phyloP scores from a whole-genome alignment of 2,329 filamentous ascomycete genomes.

The Pseudocercospora crystallina region DNA sequence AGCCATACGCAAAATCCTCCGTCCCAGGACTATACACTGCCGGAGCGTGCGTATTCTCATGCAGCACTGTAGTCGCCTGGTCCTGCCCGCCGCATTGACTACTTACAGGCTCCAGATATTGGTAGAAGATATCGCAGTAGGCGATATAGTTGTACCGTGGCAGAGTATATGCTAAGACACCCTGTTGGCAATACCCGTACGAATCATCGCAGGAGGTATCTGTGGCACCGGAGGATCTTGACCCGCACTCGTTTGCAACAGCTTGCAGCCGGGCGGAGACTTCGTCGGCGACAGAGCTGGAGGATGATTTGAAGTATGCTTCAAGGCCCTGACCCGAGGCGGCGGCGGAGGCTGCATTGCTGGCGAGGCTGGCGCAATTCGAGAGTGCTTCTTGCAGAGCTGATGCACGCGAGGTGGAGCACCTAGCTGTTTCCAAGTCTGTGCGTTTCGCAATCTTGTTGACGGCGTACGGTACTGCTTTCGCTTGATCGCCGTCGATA shows the following conservation, averaged over 20 bases:
- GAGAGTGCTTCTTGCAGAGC: constrained; percentile 53
- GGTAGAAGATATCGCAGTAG: constrained; percentile 64
- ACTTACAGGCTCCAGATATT: constrained; percentile 50
- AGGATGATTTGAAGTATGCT: constrained; percentile 65
- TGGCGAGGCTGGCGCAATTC: constrained; percentile 57
- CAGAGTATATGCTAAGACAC: constrained; percentile 63
- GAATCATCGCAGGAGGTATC: constrained; percentile 61
- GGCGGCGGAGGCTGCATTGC: constrained; percentile 53
- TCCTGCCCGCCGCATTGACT: constrained; percentile 62
- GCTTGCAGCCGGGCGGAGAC: constrained; percentile 55
- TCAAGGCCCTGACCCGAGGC: constrained; percentile 52
- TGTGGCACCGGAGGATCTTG: constrained; percentile 49
- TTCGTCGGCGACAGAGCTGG: constrained; percentile 44
- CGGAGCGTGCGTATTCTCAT: constrained; percentile 65
- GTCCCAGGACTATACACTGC: constrained; percentile 57
- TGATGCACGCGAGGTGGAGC: constrained; percentile 45
- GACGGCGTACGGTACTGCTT: constrained; percentile 13
- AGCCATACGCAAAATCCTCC: constrained; percentile 60
- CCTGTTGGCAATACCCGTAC: constrained; percentile 51
- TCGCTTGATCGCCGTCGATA: constrained; percentile 48
- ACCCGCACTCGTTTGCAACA: constrained; percentile 57
- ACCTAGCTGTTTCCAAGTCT: constrained; percentile 54
- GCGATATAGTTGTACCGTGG: constrained; percentile 52
- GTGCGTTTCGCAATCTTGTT: constrained; percentile 51
- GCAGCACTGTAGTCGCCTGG: constrained; percentile 63